Percentiles rank a stretch among this genome's conserved stretches.
Conservation (phyloP, 2,329 filamentous ascomycete genomes). For the Ophiocordyceps camponoti-leonardi region DNA sequence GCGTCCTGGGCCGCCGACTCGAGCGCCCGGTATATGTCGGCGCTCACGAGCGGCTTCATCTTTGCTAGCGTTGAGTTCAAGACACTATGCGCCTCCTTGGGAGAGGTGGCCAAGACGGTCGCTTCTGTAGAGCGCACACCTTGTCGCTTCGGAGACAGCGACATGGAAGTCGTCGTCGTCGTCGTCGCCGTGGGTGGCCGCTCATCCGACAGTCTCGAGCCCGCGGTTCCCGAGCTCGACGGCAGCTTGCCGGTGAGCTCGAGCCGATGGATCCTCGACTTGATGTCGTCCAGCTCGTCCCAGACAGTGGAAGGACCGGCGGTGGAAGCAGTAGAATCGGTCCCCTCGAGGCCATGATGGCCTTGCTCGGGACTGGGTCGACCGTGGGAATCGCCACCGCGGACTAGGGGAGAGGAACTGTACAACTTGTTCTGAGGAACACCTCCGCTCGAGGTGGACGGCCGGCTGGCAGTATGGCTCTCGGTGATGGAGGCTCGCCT, state of each 20-base stretch:
- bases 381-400: constrained; percentile 16
- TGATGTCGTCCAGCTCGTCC: constrained; percentile 93
- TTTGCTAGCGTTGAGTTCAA: constrained; percentile 69
- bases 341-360: constrained; percentile 42
- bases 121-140: constrained; percentile 15
- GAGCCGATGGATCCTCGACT: constrained; percentile 78
- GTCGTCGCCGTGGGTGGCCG: constrained; percentile 83
- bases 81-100: constrained; percentile 53
- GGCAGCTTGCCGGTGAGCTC: constrained; percentile 82
- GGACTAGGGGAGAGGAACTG: constrained; percentile 43
- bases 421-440: constrained; percentile 20
- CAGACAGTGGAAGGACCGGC: constrained; percentile 86
- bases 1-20: constrained; percentile 74
- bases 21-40: constrained; percentile 60
- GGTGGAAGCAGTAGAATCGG: constrained; percentile 76
- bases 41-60: constrained; percentile 49
- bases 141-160: constrained; percentile 67
- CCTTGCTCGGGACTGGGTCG: constrained; percentile 12
- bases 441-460: constrained; percentile 13
- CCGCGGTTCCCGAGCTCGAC: constrained; percentile 62
- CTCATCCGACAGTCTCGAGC: constrained; percentile 58
- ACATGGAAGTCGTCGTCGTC: constrained; percentile 78
- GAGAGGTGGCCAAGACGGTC: constrained; percentile 19
- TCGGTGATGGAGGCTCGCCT: constrained; percentile 31
- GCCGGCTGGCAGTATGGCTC: constrained; percentile 22